phyloP scores from a whole-genome alignment of 2,329 filamentous ascomycete species.

The Pseudovirgaria hyperparasitica region DNA sequence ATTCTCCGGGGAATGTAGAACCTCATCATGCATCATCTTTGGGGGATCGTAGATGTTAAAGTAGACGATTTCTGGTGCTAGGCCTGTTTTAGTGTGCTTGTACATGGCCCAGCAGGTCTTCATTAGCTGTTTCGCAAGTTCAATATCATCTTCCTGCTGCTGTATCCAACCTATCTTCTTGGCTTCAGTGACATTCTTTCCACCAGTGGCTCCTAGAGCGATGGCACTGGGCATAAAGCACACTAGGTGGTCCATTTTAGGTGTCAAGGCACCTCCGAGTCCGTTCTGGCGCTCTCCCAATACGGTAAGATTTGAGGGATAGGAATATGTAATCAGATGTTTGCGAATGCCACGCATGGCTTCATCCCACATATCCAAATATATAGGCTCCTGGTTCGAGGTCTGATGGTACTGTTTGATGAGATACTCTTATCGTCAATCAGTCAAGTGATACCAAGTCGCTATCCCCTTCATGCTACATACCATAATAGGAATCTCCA shows the following conservation, averaged over 20 bases:
- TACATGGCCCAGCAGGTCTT: constrained; percentile 99
- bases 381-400: constrained; percentile 70
- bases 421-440: constrained; percentile 55
- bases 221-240: constrained; percentile 98
- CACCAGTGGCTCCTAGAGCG: constrained; percentile 73
- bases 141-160: constrained; percentile 75
- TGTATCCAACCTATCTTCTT: constrained; percentile 63
- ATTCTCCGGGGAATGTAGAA: constrained; percentile 30
- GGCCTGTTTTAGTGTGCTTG: constrained; percentile 72
- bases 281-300: constrained; percentile 76
- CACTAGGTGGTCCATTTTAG: constrained; percentile 97
- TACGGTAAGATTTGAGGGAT: constrained; percentile 69
- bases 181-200: constrained; percentile 61
- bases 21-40: constrained; percentile 38
- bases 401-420: constrained; percentile 98
- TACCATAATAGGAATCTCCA: constrained; percentile 86
- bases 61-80: constrained; percentile 91
- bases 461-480: too few species aligned
- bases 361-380: constrained; percentile 88
- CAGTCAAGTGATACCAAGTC: neutral
- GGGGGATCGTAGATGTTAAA: constrained; percentile 67
- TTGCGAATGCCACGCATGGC: constrained; percentile 75
- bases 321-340: constrained; percentile 81
- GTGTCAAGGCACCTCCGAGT: constrained; percentile 49
- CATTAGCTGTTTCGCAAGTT: constrained; percentile 77